Conservation (phyloP, 179 eudicot species). For the Camellia oleifera region DNA sequence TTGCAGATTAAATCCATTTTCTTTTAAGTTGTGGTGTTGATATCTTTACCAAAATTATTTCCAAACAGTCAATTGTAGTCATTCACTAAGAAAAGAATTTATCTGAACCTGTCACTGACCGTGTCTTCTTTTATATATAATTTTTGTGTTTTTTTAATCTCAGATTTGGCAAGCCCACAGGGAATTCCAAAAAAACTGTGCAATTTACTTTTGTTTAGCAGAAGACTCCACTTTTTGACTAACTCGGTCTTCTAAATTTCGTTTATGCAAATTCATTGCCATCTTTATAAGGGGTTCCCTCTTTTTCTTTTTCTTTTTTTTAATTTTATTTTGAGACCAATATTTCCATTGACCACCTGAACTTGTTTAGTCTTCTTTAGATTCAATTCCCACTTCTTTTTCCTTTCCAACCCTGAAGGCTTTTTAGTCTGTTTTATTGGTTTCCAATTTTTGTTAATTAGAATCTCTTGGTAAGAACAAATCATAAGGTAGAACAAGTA, state of each 20-base stretch:
- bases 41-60: background rate
- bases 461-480: slow-evolving; percentile 1
- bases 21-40: background rate
- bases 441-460: background rate
- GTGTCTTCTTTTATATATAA: background rate
- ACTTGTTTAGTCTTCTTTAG: slow-evolving; percentile 21
- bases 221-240: slow-evolving; percentile 36
- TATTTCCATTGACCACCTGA: background rate
- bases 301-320: slow-evolving; percentile 18
- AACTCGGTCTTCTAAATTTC: background rate
- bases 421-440: background rate
- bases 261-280: slow-evolving; percentile 3
- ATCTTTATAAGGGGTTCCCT: slow-evolving; percentile 4
- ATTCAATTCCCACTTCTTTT: slow-evolving; percentile 8
- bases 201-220: slow-evolving; percentile 32
- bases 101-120: background rate
- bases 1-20: background rate
- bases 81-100: background rate
- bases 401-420: background rate
- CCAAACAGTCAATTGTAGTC: too few species aligned
- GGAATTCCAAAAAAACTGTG: background rate
- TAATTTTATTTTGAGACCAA: background rate
- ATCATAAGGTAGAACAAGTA: background rate
- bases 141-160: background rate
- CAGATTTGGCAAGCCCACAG: background rate